Evolutionary conservation across 345 rosid species (phyloP).

Genomic region (Arabidopsis suecica): DNA sequence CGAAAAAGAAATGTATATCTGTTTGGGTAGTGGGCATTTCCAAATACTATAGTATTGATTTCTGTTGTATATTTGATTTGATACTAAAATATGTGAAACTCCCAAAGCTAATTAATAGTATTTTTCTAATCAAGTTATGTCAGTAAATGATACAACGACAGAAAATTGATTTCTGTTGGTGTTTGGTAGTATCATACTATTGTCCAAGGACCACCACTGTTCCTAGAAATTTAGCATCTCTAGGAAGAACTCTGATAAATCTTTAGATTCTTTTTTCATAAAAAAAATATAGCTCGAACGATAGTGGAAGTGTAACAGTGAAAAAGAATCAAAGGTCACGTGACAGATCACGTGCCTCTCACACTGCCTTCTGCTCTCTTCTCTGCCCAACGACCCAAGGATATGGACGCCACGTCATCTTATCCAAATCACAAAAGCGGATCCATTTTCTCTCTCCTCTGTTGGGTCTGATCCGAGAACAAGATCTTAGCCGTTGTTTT

Average conservation of each 20-base stretch:
- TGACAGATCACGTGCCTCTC: slow-evolving; percentile 40
- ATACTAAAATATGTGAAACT: slow-evolving; percentile 6
- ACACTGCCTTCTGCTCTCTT: slow-evolving; percentile 33
- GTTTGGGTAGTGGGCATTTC: background rate
- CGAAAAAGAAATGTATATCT: background rate
- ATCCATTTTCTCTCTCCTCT: slow-evolving; percentile 34
- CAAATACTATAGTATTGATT: background rate
- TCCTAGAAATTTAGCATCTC: slow-evolving; percentile 35
- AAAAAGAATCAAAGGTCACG: slow-evolving; percentile 31
- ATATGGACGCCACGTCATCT: slow-evolving; percentile 48
- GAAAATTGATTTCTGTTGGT: slow-evolving; percentile 21
- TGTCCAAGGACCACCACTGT: slow-evolving; percentile 39
- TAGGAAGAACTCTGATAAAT: slow-evolving; percentile 38
- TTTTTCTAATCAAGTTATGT: background rate
- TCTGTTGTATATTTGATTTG: background rate
- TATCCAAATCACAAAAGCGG: slow-evolving; percentile 36
- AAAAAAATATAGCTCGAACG: background rate
- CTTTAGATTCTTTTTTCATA: background rate
- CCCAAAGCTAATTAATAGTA: background rate
- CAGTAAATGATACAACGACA: slow-evolving; percentile 6
- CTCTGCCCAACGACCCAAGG: slow-evolving; percentile 34
- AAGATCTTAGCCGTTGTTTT: slow-evolving; percentile 4
- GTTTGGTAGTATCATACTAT: slow-evolving; percentile 23
- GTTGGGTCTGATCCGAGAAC: background rate
- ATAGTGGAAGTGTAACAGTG: slow-evolving; percentile 26